Percentiles rank a stretch among this genome's conserved stretches.
Conservation (phyloP, 805 yeast genomes). For the Saturnispora saitoi region DNA sequence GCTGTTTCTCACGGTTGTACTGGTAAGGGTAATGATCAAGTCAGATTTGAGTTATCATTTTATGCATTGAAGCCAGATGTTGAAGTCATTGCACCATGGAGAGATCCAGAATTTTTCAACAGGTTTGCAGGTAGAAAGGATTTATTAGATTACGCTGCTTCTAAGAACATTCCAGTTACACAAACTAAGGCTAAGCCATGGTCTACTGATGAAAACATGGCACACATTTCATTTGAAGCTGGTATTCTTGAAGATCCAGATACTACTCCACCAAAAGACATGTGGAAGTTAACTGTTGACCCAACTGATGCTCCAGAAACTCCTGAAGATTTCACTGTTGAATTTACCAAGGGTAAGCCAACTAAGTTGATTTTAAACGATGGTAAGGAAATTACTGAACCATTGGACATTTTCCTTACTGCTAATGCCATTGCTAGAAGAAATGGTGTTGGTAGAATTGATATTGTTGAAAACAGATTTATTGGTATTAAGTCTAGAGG, state of each 20-base stretch:
- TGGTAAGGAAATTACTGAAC: conserved; percentile 58
- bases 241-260: conserved; percentile 99
- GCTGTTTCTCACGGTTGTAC: conserved; percentile 99
- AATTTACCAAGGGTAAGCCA: conserved; percentile 82
- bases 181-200: conserved; percentile 99
- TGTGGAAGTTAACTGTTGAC: conserved; percentile 98
- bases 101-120: conserved; percentile 90
- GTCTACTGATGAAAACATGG: conserved; percentile 99
- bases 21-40: conserved; percentile 99
- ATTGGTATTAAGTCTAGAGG: conserved; percentile 99
- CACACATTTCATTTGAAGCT: conserved; percentile 98
- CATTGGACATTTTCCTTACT: conserved; percentile 85
- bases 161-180: conserved; percentile 85
- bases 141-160: conserved; percentile 85
- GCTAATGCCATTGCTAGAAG: conserved; percentile 96
- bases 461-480: conserved; percentile 97
- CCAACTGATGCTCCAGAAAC: conserved; percentile 90
- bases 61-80: conserved; percentile 98
- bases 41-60: conserved; percentile 93
- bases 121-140: conserved; percentile 98
- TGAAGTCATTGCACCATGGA: conserved; percentile 97
- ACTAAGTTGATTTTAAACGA: conserved; percentile 63
- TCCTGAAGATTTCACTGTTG: conserved; percentile 83
- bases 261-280: conserved; percentile 98
- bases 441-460: conserved; percentile 99